Evolutionary conservation across 2,329 filamentous ascomycete species (phyloP), one percentile per base, ranked within the genome.

Genomic region (Hypoxylon sp.): DNA sequence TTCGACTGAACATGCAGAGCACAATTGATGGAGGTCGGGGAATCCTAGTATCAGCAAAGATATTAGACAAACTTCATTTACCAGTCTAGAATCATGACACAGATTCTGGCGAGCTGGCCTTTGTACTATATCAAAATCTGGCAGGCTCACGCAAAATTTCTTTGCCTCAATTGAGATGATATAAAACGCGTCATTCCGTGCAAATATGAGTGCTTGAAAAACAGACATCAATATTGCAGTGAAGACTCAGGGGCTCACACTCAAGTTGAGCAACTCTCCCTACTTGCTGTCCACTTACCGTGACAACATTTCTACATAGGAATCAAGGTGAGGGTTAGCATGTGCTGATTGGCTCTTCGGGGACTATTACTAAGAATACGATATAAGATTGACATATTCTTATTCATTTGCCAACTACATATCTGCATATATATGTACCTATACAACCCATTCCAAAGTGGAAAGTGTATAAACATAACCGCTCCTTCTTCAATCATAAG

Each of bases 71-170:
- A 35, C 55, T 57, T 64, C 19, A 60, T 47, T 55, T 55, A 54
- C 51, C 58, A 57, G 66, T 46, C 58, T 24, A 54, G 47, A 54
- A 63, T 44, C 35, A 55, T 48, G 50, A 51, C 51, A 52, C 62
- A 57, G 64, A 35, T 67, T 68, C 63, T 57, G 50, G 60, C 59
- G 46, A 58, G 61, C 53, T 66, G 59, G 69, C 61, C 63, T 64
- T 59, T 77, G 75, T 77, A 77, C 50, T 59, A 76, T 77, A 77
- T 61, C 59, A 63, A 70, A 68, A 74, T 29, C 47, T 63, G 67
- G 63, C 64, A 72, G 73, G 70, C 68, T 75, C 60, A 57, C 67
- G 71, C 60, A 61, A 75, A 75, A 61, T 70, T 55, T 61, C 67
- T 71, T 71, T 63, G 63, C 58, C 54, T 64, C 42, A 48, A 58